Conservation (phyloP, 805 yeast genomes). For the Millerago galiae region DNA sequence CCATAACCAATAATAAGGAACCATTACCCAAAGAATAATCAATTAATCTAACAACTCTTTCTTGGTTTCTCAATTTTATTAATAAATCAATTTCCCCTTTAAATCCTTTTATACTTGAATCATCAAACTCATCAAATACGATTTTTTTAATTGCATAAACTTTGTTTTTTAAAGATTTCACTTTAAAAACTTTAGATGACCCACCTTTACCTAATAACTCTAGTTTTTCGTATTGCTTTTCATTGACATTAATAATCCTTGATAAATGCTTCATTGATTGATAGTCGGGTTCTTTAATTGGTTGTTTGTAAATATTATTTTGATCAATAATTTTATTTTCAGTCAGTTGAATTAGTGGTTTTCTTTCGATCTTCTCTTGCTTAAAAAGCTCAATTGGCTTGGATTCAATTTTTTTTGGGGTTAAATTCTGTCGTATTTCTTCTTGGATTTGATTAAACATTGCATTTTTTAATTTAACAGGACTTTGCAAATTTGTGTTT, state of each 20-base stretch:
- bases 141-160: conserved; percentile 79
- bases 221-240: conserved; percentile 58
- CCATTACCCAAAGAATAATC: conserved; percentile 68
- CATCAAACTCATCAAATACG: conserved; percentile 74
- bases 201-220: conserved; percentile 90
- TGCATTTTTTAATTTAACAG: conserved; percentile 18
- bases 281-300: conserved; percentile 21
- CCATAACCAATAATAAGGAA: conserved; percentile 74
- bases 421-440: conserved; percentile 20
- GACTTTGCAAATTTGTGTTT: conserved; percentile 24
- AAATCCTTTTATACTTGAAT: conserved; percentile 64
- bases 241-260: conserved; percentile 41
- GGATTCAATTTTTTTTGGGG: conserved; percentile 10
- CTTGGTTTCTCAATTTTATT: conserved; percentile 47
- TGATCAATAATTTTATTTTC: conserved; percentile 5
- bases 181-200: conserved; percentile 83
- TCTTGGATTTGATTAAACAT: conserved; percentile 18
- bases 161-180: conserved; percentile 48
- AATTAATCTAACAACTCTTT: conserved; percentile 70
- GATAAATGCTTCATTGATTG: conserved; percentile 13
- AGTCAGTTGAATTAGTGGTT: conserved; percentile 16
- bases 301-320: conserved; percentile 12
- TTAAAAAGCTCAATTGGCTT: conserved; percentile 8
- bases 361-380: conserved; percentile 14
- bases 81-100: conserved; percentile 85